A percentile compares a stretch with the other conserved stretches of the same genome.
These are phyloP conservation scores for Globisporangium cystogenes DNA, from an alignment of 352 stramenopile genomes.

Conservation along the genomic window DNA sequence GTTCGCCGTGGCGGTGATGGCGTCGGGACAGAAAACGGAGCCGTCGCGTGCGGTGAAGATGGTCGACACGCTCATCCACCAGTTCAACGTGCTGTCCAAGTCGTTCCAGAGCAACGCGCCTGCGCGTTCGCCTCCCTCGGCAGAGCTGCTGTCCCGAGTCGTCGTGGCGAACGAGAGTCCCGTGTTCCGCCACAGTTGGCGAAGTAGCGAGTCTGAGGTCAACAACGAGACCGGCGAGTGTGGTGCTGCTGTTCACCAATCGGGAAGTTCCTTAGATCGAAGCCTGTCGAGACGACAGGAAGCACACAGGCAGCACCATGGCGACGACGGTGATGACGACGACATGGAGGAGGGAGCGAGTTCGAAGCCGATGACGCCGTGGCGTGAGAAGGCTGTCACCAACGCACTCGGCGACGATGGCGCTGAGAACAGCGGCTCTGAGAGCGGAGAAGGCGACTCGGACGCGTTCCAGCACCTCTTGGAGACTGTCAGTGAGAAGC, in stretches of 20 bases:
- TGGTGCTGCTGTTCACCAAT: neutral
- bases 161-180: neutral
- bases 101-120: slow-evolving; percentile 18
- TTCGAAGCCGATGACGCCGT: neutral
- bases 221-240: neutral
- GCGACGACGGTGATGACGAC: neutral
- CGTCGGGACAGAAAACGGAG: slow-evolving; percentile 54
- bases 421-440: slow-evolving; percentile 3
- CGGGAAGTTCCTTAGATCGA: neutral
- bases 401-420: slow-evolving; percentile 1
- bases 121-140: neutral
- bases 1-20: slow-evolving; percentile 54
- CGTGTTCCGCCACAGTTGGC: too few relatives aligned
- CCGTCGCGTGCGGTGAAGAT: slow-evolving; percentile 50
- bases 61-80: slow-evolving; percentile 61
- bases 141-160: neutral
- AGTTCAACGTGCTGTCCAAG: slow-evolving; percentile 55
- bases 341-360: neutral
- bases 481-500: slow-evolving; percentile 21
- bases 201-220: neutral
- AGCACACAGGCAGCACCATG: neutral
- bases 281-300: neutral
- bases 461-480: slow-evolving; percentile 49
- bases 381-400: neutral
- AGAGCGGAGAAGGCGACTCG: slow-evolving; percentile 6